Evolutionary conservation across 768 basidiomycete genomes (phyloP), one percentile per base, ranked within the genome.

Genomic region (Panaeolus cyanescens): DNA sequence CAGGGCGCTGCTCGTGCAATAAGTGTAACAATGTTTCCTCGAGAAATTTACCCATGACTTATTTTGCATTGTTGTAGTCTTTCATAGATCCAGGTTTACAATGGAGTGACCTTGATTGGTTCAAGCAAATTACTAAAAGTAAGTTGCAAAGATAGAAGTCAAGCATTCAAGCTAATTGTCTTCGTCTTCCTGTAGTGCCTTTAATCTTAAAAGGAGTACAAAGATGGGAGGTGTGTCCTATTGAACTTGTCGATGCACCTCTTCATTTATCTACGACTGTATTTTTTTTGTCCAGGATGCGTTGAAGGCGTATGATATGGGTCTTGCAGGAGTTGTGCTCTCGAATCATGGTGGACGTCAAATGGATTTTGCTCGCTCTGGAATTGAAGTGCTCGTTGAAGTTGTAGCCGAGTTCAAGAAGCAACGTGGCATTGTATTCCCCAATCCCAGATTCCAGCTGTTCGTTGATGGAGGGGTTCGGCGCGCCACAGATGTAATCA

Each of bases 1-100:
- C 92, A 97, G 71, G 96, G 96, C 32, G 96, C 94, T 8, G 95
- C 97, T 4, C 80, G 95, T 62, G 96, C 96, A 12, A 99, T 99
- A 70, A 91, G 74, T 59, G 88, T 72, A 33, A 42, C 33, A 42
- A 50, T 56, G 13, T 33, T 28, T 36, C 33, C 53, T 54, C 36
- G 28, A 20, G 58, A 19, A 25, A 55, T 39, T 1, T 15, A 13
- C 25, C 4, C 25, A 13, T 9, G 2, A 13, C 9, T 28, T 31
- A 22, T n/a, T 42, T 42, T 63, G 0, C 58, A 6, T 54, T 30
- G 15, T 7, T 37, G 25, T 59, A 95, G 86, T 92, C 92, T 1
- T 99, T 99, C 75, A 99, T 99, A 65, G 97, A 99, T 71, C 95
- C 96, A 0, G 84, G 88, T 2, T 76, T 98, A 60, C 83, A 84